These are phyloP conservation scores for Annulohypoxylon moriforme DNA, from an alignment of 495 filamentous ascomycete genomes.

Conservation along the genomic window DNA sequence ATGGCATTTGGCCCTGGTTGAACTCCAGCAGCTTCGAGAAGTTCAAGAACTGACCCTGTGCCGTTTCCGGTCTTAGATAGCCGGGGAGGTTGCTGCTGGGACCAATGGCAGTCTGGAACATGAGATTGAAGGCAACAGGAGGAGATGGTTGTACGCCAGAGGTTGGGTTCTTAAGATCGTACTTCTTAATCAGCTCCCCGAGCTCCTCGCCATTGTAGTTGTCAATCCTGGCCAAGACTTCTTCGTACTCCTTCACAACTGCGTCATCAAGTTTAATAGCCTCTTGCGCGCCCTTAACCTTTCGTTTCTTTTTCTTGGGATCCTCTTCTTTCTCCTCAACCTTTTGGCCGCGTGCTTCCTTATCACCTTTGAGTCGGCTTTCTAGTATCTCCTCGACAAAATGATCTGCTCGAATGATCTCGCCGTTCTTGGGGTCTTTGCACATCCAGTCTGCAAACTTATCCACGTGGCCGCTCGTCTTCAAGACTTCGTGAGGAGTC, in stretches of 20 bases:
- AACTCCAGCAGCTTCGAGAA: slow-evolving; percentile 83
- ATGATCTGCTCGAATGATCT: slow-evolving; percentile 96
- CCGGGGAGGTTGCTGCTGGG: slow-evolving; percentile 68
- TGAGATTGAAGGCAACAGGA: slow-evolving; percentile 80
- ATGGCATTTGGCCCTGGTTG: slow-evolving; percentile 78
- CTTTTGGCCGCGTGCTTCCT: slow-evolving; percentile 78
- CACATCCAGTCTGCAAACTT: slow-evolving; percentile 99
- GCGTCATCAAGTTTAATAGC: slow-evolving; percentile 74
- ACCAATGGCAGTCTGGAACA: slow-evolving; percentile 81
- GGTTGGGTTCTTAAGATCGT: slow-evolving; percentile 74
- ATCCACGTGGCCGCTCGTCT: slow-evolving; percentile 97
- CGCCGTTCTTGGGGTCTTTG: slow-evolving; percentile 97
- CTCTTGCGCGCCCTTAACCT: slow-evolving; percentile 65
- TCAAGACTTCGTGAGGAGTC: slow-evolving; percentile 89
- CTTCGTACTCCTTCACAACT: slow-evolving; percentile 76
- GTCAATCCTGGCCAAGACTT: slow-evolving; percentile 78
- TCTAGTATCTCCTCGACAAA: slow-evolving; percentile 94
- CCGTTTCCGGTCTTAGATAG: slow-evolving; percentile 78
- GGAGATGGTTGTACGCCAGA: slow-evolving; percentile 68
- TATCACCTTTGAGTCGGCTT: slow-evolving; percentile 80
- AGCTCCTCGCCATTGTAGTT: slow-evolving; percentile 79
- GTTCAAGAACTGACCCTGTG: slow-evolving; percentile 80
- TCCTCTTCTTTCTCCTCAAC: slow-evolving; percentile 71
- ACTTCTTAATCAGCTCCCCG: slow-evolving; percentile 75
- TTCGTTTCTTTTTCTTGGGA: slow-evolving; percentile 59